phyloP scores from a whole-genome alignment of 345 rosid species.

The Aegle marmelos region DNA sequence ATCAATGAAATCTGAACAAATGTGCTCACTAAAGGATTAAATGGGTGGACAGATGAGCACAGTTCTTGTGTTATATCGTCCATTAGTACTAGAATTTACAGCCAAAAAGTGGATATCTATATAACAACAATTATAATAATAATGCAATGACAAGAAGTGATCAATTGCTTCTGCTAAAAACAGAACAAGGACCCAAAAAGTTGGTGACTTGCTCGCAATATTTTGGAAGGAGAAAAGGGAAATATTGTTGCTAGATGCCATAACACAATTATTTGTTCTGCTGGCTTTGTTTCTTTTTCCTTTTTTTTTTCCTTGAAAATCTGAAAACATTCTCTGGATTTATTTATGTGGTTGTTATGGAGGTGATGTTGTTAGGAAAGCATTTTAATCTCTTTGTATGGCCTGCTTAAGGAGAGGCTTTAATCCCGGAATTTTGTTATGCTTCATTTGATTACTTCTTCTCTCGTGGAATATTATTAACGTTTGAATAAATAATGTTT shows the following conservation, averaged over 20 bases:
- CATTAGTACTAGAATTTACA: constrained; percentile 19
- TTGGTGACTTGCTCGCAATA: neutral
- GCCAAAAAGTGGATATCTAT: neutral
- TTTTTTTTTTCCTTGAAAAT: constrained; percentile 1
- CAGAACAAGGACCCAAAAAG: neutral
- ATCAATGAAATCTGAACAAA: constrained; percentile 64
- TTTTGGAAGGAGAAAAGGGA: neutral
- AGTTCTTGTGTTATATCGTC: constrained; percentile 22
- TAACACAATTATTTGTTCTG: neutral
- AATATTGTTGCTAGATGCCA: neutral
- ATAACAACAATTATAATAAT: too few relatives aligned
- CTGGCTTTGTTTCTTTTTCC: constrained; percentile 13
- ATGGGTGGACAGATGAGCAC: constrained; percentile 30
- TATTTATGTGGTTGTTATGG: constrained; percentile 7
- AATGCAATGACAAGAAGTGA: too few relatives aligned
- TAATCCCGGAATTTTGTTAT: neutral
- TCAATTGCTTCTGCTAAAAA: neutral
- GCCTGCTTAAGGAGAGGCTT: neutral
- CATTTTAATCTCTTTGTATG: too few relatives aligned
- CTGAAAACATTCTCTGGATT: neutral
- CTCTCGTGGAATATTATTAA: neutral
- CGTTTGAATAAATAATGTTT: too few relatives aligned
- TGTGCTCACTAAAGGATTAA: constrained; percentile 70
- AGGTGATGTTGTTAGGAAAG: neutral
- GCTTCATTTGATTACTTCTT: neutral